Percentiles rank a stretch among this genome's conserved stretches.
Conservation (phyloP, 1,284 basidiomycete genomes). For the Ceratobasidium sp. region DNA sequence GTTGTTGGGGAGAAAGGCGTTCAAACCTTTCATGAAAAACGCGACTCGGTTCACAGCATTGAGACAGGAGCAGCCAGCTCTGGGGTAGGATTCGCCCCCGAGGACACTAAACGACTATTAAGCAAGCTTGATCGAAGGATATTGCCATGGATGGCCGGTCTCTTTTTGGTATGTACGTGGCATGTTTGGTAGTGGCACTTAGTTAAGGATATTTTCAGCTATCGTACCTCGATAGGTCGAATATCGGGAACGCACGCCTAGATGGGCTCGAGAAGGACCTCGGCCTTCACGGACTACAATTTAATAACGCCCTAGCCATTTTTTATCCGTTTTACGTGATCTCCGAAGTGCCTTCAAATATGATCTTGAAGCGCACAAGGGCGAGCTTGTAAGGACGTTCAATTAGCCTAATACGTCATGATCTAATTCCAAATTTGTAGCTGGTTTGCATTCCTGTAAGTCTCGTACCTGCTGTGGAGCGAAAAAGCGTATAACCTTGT, state of each 20-base stretch:
- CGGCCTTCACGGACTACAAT: conserved; percentile 37
- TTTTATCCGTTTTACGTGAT: conserved; percentile 62
- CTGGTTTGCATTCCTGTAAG: conserved; percentile 28
- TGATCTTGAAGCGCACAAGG: conserved; percentile 60
- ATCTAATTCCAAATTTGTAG: background rate
- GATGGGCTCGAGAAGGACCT: conserved; percentile 44
- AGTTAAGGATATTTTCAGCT: conserved; percentile 11
- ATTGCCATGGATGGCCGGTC: conserved; percentile 51
- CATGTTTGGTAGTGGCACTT: background rate
- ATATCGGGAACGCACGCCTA: conserved; percentile 64
- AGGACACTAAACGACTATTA: conserved; percentile 23
- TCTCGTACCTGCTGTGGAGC: background rate
- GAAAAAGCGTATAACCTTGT: background rate
- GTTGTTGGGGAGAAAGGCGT: conserved; percentile 27
- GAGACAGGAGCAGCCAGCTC: conserved; percentile 7
- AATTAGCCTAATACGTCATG: conserved; percentile 61
- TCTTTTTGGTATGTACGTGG: conserved; percentile 77
- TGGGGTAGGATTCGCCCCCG: conserved; percentile 1
- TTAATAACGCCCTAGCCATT: conserved; percentile 63
- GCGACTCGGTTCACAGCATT: background rate
- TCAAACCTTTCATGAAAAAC: conserved; percentile 14
- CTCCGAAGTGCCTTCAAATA: conserved; percentile 59
- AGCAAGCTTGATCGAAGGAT: conserved; percentile 41
- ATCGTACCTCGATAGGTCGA: conserved; percentile 66
- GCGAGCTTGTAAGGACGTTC: conserved; percentile 62